A percentile compares a stretch with the other conserved stretches of the same genome.
phyloP scores from a whole-genome alignment of 129 eudicot genomes.

The Oenanthe sinensis region DNA sequence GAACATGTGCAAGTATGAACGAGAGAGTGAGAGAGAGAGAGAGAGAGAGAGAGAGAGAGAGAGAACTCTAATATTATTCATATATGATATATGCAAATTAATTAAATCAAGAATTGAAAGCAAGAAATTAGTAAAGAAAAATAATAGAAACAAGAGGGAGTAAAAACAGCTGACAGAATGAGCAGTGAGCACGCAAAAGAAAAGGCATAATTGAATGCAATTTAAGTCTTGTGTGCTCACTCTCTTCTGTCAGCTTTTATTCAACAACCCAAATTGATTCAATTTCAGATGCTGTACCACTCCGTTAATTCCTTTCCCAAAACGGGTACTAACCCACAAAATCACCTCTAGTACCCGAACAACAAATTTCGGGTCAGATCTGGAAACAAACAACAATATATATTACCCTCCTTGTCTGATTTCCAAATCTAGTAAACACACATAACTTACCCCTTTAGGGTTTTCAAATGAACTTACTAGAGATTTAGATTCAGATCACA shows the following conservation, averaged over 20 bases:
- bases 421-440: not conserved
- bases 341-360: not conserved
- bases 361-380: not conserved
- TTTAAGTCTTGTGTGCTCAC: not conserved
- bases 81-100: no score
- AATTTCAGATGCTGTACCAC: no score
- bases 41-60: no score
- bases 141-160: no score
- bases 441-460: not conserved
- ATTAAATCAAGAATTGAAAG: no score
- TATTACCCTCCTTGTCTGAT: not conserved
- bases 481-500: not conserved
- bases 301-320: no score
- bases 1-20: not conserved
- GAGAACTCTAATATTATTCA: no score
- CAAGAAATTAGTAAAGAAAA: no score
- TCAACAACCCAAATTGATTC: not conserved
- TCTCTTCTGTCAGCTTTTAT: not conserved
- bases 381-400: not conserved
- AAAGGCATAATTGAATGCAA: not conserved
- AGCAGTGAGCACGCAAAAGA: conserved; percentile 1
- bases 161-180: not conserved
- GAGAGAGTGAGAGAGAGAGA: no score
- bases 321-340: no score
- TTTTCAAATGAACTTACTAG: not conserved